Base-by-base conservation (phyloP, 2,329 filamentous ascomycete species). In the Phyllosticta citribraziliensis region DNA sequence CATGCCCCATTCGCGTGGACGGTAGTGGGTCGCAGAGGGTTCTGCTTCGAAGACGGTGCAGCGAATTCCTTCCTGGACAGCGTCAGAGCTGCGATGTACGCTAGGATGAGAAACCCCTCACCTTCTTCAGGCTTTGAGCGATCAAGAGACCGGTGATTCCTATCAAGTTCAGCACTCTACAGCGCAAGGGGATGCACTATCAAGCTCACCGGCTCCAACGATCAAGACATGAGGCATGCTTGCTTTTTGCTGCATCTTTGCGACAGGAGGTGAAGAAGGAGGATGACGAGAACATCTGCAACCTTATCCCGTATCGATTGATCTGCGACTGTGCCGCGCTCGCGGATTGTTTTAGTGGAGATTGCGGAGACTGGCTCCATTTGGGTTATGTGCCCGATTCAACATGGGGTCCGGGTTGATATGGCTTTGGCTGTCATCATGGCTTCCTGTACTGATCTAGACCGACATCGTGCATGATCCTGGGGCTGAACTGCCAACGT, bases 101-200 rank as follows among this genome's bases (percentile, higher is more conserved):
- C 11, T 17, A 33, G 3, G 52, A 5, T n/a, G 24, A 11, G 40
- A n/a, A n/a, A n/a, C 52, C 17, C n/a, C 25, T 9, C 64, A 71
- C 71, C 65, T 76, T 76, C 64, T 72, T 74, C 8, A 77, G 65
- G 2, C 75, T 74, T 55, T 78, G 73, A 5, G 75, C 74, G 20
- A 75, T 67, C 1, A 73, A 69, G 60, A 76, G 75, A 9, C 75
- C 75, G 19, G 75, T 65, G 22, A 61, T 59, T 10, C 62, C 63
- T 65, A 24, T 20, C 14, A 24, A 19, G n/a, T 19, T 19, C 10
- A 40, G 55, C 30, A 14, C 12, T 56, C 9, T 35, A 24, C 19
- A 19, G 17, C 5, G 25, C 1, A 33, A 55, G 9, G 22, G 22
- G 10, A n/a, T 24, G 14, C 5, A 17, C 52, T 20, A 50, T 25